A percentile compares a stretch with the other conserved stretches of the same genome.
Conservation (phyloP, 2,329 filamentous ascomycete species). For the Xylaria digitata region DNA sequence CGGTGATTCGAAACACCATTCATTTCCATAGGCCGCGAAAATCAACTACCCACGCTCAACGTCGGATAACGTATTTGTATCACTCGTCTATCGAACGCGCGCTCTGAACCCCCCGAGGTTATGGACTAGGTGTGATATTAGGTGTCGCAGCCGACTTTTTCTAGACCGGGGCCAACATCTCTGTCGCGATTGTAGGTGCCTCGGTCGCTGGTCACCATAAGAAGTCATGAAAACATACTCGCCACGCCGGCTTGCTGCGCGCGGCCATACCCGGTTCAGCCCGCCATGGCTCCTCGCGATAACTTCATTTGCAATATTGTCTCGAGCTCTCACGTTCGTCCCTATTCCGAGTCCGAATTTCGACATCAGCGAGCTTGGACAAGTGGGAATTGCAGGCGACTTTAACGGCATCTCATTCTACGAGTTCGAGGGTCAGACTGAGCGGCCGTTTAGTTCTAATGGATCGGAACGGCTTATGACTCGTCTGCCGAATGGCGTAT, state of each 20-base stretch:
- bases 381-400: constrained; percentile 86
- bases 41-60: constrained; percentile 9
- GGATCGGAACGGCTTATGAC: constrained; percentile 84
- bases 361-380: constrained; percentile 81
- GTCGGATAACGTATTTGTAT: neutral
- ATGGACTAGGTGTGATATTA: constrained; percentile 46
- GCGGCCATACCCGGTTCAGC: constrained; percentile 43
- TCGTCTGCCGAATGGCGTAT: constrained; percentile 85
- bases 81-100: constrained; percentile 20
- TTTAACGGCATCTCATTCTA: constrained; percentile 94
- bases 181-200: constrained; percentile 36
- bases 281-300: constrained; percentile 54
- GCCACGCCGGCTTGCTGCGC: constrained; percentile 56
- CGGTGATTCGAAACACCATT: constrained; percentile 21
- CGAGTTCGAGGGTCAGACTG: constrained; percentile 82
- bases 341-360: constrained; percentile 76
- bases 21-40: constrained; percentile 13
- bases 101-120: constrained; percentile 42
- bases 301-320: constrained; percentile 56
- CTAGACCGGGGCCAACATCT: constrained; percentile 43
- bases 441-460: constrained; percentile 74
- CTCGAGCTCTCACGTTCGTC: constrained; percentile 68
- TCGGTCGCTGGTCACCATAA: constrained; percentile 42
- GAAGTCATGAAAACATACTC: constrained; percentile 62
- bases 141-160: constrained; percentile 36